These are phyloP conservation scores for Ceratocystis eucalypticola DNA, from an alignment of 2,329 filamentous ascomycete species.

Conservation along the genomic window DNA sequence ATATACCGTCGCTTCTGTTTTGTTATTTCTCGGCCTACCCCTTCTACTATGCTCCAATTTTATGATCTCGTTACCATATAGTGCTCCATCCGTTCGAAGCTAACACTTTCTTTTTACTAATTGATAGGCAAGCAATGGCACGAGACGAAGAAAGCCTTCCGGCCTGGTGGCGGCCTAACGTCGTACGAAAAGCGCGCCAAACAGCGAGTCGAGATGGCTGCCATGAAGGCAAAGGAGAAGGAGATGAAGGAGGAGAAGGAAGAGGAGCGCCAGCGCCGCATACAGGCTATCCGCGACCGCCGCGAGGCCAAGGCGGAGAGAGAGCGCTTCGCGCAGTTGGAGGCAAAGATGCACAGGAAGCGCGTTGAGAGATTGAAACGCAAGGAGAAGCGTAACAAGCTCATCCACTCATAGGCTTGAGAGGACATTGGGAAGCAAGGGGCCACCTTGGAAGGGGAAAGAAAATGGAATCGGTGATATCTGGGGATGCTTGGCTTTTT, in stretches of 20 bases:
- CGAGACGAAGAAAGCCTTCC: conserved; percentile 66
- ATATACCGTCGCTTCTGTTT: not conserved
- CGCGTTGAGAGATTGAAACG: conserved; percentile 84
- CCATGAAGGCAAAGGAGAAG: conserved; percentile 86
- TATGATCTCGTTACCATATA: not conserved
- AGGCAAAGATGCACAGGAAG: conserved; percentile 96
- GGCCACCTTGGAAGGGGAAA: not conserved
- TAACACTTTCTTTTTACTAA: not conserved
- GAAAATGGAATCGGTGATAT: not conserved
- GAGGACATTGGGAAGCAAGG: not conserved
- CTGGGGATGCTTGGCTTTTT: conserved; percentile 8
- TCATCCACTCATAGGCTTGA: conserved; percentile 47
- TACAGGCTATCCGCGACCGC: conserved; percentile 72
- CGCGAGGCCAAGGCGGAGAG: conserved; percentile 83
- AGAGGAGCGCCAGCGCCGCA: conserved; percentile 67
- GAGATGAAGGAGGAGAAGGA: conserved; percentile 96
- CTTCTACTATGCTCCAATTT: too few relatives aligned
- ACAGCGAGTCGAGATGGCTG: conserved; percentile 52
- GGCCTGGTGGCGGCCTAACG: conserved; percentile 62
- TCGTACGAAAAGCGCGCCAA: conserved; percentile 66
- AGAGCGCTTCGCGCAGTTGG: conserved; percentile 84
- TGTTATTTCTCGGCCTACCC: not conserved
- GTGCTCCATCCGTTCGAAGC: not conserved
- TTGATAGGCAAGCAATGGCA: conserved; percentile 87
- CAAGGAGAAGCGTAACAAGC: conserved; percentile 91